Evolutionary conservation across 1,139 yeast genomes (phyloP), one percentile per base, ranked within the genome.

Genomic region (Suzukiozyma palmioleophila): DNA sequence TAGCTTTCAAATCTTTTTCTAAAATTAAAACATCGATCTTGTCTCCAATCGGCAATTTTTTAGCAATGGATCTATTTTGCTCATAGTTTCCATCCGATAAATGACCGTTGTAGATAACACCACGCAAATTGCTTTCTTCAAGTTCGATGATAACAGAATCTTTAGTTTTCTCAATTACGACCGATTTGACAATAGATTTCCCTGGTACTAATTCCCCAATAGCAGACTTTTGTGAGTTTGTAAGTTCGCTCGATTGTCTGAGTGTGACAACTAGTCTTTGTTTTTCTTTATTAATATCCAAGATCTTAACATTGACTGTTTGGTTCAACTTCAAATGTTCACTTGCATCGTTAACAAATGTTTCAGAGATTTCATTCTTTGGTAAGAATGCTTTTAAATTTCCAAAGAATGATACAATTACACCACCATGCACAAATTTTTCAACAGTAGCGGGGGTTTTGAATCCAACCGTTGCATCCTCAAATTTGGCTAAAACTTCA

Each of bases 271-370:
- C 62, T 46, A 89, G 65, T 53, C 83, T 77, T 33, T 75, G 67
- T 26, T 68, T 66, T 12, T 73, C 79, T 21, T 71, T 60, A 48
- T 84, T 81, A 34, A 83, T 77, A 31, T 69, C 66, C 35, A 82
- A 54, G 24, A 92, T 68, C 50, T 83, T 78, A 6, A 86, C 94
- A 26, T 73, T 69, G 33, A 92, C 83, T 4, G 96, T 84, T 64
- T 92, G 98, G 3, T 96, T 96, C 18, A 86, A 56, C 48, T 79
- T 80, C 53, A 90, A 74, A 59, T 83, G 84, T 47, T 89, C 95
- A 50, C 77, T 78, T 14, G 96, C 89, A 40, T 79, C 79, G 42
- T 72, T 73, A 36, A 89, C 92, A 57, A 77, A 86, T 2, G 96
- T 83, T 62, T 92, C 97, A 39, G 95, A 84, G 51, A 92, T 86